Percentiles rank a stretch among this genome's conserved stretches.
Evolutionary conservation across 1,284 basidiomycete species (phyloP).

Genomic region (Xerocomus minutiporus): DNA sequence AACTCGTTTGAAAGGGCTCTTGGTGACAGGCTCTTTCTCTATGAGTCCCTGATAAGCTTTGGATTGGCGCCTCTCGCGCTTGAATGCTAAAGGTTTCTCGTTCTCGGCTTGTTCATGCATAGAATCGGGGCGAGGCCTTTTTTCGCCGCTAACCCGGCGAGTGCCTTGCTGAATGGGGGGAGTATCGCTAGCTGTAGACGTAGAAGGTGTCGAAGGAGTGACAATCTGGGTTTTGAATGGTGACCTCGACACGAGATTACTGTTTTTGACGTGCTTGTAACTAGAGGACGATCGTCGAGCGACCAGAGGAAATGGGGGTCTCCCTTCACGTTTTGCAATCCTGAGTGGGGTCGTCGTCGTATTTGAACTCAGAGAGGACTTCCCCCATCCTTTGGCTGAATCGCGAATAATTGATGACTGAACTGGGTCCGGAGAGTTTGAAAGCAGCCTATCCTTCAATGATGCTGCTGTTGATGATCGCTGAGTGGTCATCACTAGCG

Average conservation of each 20-base stretch:
- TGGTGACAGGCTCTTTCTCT: constrained; percentile 74
- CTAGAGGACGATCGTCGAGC: constrained; percentile 76
- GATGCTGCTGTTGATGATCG: constrained; percentile 12
- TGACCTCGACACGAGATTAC: constrained; percentile 83
- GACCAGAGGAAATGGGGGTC: constrained; percentile 41
- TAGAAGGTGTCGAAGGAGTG: constrained; percentile 39
- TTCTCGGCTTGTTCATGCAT: constrained; percentile 67
- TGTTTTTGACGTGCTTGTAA: constrained; percentile 77
- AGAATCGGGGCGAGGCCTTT: constrained; percentile 61
- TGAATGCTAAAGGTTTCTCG: constrained; percentile 63
- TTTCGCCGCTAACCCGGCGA: constrained; percentile 67
- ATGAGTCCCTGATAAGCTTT: constrained; percentile 71
- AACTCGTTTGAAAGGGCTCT: constrained; percentile 73
- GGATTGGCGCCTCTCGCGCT: constrained; percentile 73
- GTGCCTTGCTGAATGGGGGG: constrained; percentile 26
- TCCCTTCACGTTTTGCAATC: constrained; percentile 62
- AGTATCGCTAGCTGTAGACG: constrained; percentile 11
- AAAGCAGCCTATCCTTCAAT: constrained; percentile 49
- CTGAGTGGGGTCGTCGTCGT: constrained; percentile 59
- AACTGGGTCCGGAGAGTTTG: constrained; percentile 59
- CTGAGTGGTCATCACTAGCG: constrained; percentile 29
- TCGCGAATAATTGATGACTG: constrained; percentile 59
- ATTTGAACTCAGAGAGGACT: constrained; percentile 36
- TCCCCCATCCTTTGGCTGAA: constrained; percentile 52
- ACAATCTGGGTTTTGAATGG: constrained; percentile 75